These are phyloP conservation scores for Penicillium paradoxum DNA, from an alignment of 495 filamentous ascomycete species.

Conservation along the genomic window DNA sequence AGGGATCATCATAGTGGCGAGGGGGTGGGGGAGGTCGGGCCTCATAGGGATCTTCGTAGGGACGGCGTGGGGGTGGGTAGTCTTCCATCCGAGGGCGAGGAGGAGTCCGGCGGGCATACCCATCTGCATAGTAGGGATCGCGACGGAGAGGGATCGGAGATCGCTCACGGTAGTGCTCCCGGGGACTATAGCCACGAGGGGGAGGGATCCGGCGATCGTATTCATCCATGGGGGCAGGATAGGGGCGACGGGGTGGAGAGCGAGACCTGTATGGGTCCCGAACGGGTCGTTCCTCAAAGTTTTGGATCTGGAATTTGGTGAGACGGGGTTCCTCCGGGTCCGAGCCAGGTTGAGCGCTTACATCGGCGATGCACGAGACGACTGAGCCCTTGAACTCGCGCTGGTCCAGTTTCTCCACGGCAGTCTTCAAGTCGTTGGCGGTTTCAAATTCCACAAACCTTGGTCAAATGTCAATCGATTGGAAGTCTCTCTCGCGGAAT, in stretches of 20 bases:
- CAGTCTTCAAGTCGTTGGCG: conserved; percentile 77
- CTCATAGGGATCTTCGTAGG: conserved; percentile 51
- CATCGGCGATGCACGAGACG: conserved; percentile 81
- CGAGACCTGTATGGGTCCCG: conserved; percentile 72
- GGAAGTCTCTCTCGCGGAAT: conserved; percentile 6
- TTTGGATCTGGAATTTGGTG: conserved; percentile 49
- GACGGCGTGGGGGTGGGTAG: conserved; percentile 54
- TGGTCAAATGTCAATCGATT: conserved; percentile 27
- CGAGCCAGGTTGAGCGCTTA: conserved; percentile 43
- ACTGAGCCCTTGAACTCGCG: conserved; percentile 83
- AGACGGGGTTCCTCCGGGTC: conserved; percentile 21
- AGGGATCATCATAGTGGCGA: conserved; percentile 44
- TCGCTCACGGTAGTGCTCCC: conserved; percentile 81
- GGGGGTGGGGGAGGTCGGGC: conserved; percentile 40
- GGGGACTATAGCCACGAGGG: conserved; percentile 78
- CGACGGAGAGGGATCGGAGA: conserved; percentile 67
- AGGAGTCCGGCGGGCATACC: conserved; percentile 62
- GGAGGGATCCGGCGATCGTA: conserved; percentile 70
- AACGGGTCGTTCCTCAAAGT: conserved; percentile 59
- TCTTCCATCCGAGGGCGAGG: conserved; percentile 75
- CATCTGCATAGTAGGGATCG: conserved; percentile 74
- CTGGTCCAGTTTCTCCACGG: conserved; percentile 87
- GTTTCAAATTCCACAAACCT: conserved; percentile 99
- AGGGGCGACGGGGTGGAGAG: conserved; percentile 62
- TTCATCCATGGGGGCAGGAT: conserved; percentile 58